phyloP scores from a whole-genome alignment of 345 rosid genomes.

The Arabis hirsuta region DNA sequence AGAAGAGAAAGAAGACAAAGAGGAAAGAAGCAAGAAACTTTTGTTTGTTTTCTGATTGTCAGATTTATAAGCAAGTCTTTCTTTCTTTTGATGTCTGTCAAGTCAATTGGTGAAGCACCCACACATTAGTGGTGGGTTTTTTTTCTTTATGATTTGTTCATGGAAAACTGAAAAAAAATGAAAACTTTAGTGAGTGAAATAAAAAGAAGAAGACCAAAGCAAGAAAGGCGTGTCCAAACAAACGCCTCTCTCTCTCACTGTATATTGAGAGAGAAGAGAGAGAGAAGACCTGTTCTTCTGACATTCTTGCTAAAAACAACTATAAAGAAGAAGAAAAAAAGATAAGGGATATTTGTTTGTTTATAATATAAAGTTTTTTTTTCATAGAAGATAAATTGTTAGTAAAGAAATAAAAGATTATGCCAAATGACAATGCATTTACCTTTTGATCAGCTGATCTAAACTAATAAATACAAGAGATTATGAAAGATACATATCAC shows the following conservation, averaged over 20 bases:
- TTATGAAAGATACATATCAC: too few species aligned
- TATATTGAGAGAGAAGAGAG: constrained; percentile 11
- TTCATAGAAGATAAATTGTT: not conserved
- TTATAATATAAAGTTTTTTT: constrained; percentile 18
- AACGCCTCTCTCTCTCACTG: constrained; percentile 40
- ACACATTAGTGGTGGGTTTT: constrained; percentile 41
- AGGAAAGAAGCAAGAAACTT: constrained; percentile 42
- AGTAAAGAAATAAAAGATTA: not conserved
- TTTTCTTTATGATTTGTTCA: constrained; percentile 10
- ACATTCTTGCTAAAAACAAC: constrained; percentile 41
- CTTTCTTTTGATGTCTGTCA: constrained; percentile 29
- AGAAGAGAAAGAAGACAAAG: constrained; percentile 60
- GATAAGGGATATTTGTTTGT: constrained; percentile 24
- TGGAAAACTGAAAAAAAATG: constrained; percentile 25
- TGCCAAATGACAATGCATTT: constrained; percentile 19
- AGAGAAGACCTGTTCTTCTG: constrained; percentile 38
- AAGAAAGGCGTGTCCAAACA: constrained; percentile 38
- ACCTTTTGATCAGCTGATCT: constrained; percentile 37
- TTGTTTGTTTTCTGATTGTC: constrained; percentile 45
- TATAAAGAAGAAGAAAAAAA: not conserved
- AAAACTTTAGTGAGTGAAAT: not conserved
- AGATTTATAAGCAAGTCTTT: constrained; percentile 23
- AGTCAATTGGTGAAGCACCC: constrained; percentile 51
- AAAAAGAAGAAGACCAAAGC: constrained; percentile 32
- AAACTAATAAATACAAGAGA: too few species aligned